Evolutionary conservation across 345 rosid species (phyloP).

Genomic region (Hevea brasiliensis): DNA sequence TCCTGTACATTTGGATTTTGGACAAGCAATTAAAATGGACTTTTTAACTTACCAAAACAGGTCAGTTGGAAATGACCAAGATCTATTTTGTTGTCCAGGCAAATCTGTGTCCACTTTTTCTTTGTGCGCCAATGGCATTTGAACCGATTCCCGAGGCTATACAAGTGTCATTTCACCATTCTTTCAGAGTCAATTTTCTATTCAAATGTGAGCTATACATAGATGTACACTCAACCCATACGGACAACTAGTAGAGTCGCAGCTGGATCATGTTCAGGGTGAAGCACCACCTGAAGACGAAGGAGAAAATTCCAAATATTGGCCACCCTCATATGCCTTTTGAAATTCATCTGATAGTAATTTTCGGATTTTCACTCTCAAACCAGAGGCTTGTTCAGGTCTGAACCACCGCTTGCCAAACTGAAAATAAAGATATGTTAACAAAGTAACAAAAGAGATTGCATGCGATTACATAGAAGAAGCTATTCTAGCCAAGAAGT

Average conservation of each 20-base stretch:
- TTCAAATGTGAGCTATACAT: conserved; percentile 18
- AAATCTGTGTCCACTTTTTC: background rate
- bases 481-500: background rate
- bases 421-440: conserved; percentile 38
- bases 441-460: background rate
- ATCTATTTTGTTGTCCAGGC: background rate
- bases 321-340: conserved; percentile 18
- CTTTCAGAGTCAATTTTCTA: background rate
- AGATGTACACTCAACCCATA: conserved; percentile 7
- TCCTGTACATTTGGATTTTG: conserved; percentile 2
- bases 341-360: conserved; percentile 53
- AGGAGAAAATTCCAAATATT: conserved; percentile 11
- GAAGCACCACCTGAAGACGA: conserved; percentile 15
- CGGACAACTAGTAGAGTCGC: background rate
- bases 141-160: conserved; percentile 2
- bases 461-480: background rate
- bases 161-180: conserved; percentile 6
- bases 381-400: conserved; percentile 78
- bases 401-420: conserved; percentile 84
- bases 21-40: too few species aligned
- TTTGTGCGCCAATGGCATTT: background rate
- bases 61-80: background rate
- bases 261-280: conserved; percentile 24
- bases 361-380: conserved; percentile 64
- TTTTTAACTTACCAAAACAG: background rate